Evolutionary conservation across 179 eudicot genomes (phyloP).

Genomic region (Kewa caespitosa): DNA sequence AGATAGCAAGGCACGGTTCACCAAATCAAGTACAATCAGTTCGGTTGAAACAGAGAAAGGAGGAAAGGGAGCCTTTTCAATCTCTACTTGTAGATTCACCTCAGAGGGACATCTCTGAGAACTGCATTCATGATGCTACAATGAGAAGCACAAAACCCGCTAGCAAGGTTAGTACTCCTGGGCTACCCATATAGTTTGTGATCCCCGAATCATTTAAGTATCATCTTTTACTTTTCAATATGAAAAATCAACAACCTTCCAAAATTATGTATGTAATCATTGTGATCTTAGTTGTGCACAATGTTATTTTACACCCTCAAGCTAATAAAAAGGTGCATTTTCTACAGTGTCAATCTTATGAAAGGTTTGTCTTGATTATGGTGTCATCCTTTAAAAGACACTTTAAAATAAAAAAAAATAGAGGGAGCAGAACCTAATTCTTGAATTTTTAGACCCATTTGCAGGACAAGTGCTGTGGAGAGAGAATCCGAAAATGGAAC

Average conservation of each 20-base stretch:
- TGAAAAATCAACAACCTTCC: too few relatives aligned
- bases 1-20: conserved; percentile 24
- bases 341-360: too few relatives aligned
- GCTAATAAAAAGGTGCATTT: too few relatives aligned
- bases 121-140: conserved; percentile 23
- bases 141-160: conserved; percentile 22
- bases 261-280: too few relatives aligned
- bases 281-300: too few relatives aligned
- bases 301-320: too few relatives aligned
- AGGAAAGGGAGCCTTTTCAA: conserved; percentile 57
- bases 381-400: too few relatives aligned
- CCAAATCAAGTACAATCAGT: conserved; percentile 13
- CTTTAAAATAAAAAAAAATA: too few relatives aligned
- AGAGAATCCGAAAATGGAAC: conserved; percentile 48
- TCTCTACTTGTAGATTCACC: conserved; percentile 41
- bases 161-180: conserved; percentile 34
- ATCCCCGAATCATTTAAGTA: background rate
- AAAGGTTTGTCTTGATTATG: too few relatives aligned
- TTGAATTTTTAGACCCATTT: conserved; percentile 16
- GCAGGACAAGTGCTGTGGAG: conserved; percentile 41
- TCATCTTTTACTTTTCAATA: too few relatives aligned
- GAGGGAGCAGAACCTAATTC: background rate
- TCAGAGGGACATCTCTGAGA: conserved; percentile 38
- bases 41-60: conserved; percentile 31
- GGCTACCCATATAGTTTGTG: background rate